Percentiles rank a stretch among this genome's conserved stretches.
These are phyloP conservation scores for Thermothelomyces thermophilus DNA, from an alignment of 2,329 filamentous ascomycete species.

Conservation along the genomic window DNA sequence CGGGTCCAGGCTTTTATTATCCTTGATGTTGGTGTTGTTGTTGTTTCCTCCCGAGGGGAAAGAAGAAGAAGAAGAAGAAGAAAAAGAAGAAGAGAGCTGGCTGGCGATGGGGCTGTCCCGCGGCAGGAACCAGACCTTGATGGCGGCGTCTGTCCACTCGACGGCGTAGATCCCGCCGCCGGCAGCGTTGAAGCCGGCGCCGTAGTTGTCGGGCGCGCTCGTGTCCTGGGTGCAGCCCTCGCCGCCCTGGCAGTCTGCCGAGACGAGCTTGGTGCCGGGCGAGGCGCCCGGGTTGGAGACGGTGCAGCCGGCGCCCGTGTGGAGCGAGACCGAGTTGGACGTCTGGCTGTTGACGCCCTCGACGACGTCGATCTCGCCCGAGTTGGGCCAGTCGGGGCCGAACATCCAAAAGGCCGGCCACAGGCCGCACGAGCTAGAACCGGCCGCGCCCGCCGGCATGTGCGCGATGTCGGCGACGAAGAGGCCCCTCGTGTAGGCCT, in stretches of 20 bases:
- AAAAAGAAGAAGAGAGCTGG: conserved; percentile 18
- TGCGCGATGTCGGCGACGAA: conserved; percentile 68
- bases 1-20: too few species aligned
- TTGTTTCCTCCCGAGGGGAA: conserved; percentile 29
- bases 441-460: conserved; percentile 57
- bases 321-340: conserved; percentile 58
- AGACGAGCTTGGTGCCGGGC: conserved; percentile 38
- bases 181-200: conserved; percentile 62
- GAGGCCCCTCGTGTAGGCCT: conserved; percentile 61
- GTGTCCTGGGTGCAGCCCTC: conserved; percentile 54
- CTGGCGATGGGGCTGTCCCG: conserved; percentile 36
- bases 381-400: conserved; percentile 61
- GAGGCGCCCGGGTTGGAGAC: conserved; percentile 45
- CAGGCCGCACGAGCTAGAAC: conserved; percentile 48
- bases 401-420: conserved; percentile 72
- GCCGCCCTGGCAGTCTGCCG: conserved; percentile 30
- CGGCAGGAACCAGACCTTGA: conserved; percentile 78
- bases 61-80: background rate
- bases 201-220: conserved; percentile 50
- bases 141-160: conserved; percentile 66
- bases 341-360: conserved; percentile 64
- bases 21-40: conserved; percentile 63
- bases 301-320: conserved; percentile 56
- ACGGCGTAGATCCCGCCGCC: conserved; percentile 67
- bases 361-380: conserved; percentile 74